Evolutionary conservation across 2,329 filamentous ascomycete genomes (phyloP).

Genomic region (Colletotrichum echinochloae): DNA sequence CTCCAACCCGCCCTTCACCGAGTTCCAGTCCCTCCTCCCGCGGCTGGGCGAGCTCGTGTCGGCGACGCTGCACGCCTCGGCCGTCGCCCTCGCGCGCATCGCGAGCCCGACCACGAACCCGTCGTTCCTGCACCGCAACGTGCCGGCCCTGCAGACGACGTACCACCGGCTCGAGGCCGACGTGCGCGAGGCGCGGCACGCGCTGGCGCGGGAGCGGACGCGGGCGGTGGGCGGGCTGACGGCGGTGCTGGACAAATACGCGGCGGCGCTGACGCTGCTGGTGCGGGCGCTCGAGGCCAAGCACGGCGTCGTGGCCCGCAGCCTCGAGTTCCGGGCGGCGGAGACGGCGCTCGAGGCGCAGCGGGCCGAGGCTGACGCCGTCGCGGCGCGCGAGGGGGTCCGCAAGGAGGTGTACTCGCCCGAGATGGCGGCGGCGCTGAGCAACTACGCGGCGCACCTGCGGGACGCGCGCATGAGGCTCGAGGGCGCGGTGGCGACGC

Average conservation of each 20-base stretch:
- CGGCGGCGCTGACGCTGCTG: conserved; percentile 55
- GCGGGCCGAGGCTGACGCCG: conserved; percentile 54
- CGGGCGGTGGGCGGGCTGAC: conserved; percentile 53
- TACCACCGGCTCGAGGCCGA: conserved; percentile 52
- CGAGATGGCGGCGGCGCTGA: conserved; percentile 56
- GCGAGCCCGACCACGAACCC: conserved; percentile 63
- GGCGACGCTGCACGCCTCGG: conserved; percentile 60
- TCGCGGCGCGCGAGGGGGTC: conserved; percentile 50
- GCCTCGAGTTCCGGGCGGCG: conserved; percentile 63
- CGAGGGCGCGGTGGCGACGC: conserved; percentile 56
- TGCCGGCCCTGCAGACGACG: conserved; percentile 60
- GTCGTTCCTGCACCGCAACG: conserved; percentile 68
- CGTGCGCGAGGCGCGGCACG: conserved; percentile 47
- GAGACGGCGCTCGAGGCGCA: conserved; percentile 59
- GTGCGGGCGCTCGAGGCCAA: conserved; percentile 66
- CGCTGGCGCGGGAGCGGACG: conserved; percentile 55
- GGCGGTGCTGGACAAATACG: conserved; percentile 55
- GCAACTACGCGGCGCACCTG: conserved; percentile 62
- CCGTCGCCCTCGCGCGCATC: conserved; percentile 61
- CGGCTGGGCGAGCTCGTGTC: conserved; percentile 61
- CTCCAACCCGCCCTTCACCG: conserved; percentile 61
- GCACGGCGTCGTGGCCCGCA: conserved; percentile 64
- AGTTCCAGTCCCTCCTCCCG: conserved; percentile 62
- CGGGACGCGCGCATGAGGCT: conserved; percentile 60
- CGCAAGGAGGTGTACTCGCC: conserved; percentile 59